A percentile compares a stretch with the other conserved stretches of the same genome.
Conservation (phyloP, 2,329 filamentous ascomycete species). For the Lasiodiplodia sp. region DNA sequence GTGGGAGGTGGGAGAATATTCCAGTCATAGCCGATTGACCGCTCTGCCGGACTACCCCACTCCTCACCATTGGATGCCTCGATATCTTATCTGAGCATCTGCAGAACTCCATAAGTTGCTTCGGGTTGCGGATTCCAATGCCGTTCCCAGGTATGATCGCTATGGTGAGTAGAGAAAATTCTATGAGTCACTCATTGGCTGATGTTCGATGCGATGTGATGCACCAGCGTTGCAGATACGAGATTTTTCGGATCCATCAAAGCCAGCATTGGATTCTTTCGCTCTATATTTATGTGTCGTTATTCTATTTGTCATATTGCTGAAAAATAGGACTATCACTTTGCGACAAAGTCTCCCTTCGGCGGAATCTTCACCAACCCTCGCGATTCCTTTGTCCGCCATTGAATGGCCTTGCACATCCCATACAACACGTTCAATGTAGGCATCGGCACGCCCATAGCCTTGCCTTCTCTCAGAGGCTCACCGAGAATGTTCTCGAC, state of each 20-base stretch:
- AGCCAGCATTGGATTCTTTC: background rate
- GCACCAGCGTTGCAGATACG: background rate
- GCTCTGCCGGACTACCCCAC: conserved; percentile 4
- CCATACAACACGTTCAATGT: conserved; percentile 59
- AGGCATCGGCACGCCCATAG: conserved; percentile 58
- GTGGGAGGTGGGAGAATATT: background rate
- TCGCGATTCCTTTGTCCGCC: conserved; percentile 55
- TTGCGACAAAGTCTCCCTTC: conserved; percentile 32
- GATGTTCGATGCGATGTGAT: background rate
- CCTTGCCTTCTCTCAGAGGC: conserved; percentile 60
- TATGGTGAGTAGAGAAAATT: background rate
- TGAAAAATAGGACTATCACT: background rate
- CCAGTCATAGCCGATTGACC: conserved; percentile 1
- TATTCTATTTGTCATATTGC: background rate
- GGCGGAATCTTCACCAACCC: conserved; percentile 47
- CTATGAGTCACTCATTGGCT: conserved; percentile 9
- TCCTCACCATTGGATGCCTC: background rate
- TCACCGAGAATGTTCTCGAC: conserved; percentile 65
- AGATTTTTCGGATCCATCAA: background rate
- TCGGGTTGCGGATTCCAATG: background rate
- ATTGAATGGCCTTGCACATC: conserved; percentile 58
- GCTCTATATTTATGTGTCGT: background rate
- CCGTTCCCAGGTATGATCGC: background rate
- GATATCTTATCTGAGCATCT: conserved; percentile 12
- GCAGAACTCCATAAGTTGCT: background rate